A percentile compares a stretch with the other conserved stretches of the same genome.
phyloP scores from a whole-genome alignment of 140 eudicot species.

The Anethum foeniculum region DNA sequence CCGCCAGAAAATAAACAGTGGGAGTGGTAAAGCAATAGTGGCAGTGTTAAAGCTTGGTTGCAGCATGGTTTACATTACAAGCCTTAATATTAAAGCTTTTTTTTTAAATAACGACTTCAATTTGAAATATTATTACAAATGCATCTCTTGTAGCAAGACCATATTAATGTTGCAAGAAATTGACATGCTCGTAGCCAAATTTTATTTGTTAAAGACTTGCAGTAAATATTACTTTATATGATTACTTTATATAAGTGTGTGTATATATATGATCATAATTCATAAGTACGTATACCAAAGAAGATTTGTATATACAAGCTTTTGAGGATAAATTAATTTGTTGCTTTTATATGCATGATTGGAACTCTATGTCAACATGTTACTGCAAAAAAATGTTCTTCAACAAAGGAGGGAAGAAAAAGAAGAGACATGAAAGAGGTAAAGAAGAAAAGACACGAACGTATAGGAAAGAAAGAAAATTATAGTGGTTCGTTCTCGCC shows the following conservation, averaged over 20 bases:
- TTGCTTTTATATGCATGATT: background rate
- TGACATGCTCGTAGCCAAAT: background rate
- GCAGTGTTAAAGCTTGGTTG: background rate
- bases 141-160: background rate
- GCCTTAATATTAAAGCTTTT: background rate
- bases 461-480: conserved; percentile 4
- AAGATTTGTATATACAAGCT: background rate
- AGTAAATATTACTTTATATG: background rate
- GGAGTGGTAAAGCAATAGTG: background rate
- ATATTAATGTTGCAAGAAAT: background rate
- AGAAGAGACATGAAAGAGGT: conserved; percentile 9
- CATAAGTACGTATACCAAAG: background rate
- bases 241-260: background rate
- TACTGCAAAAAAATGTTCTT: conserved; percentile 8
- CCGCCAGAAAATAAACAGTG: background rate
- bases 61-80: background rate
- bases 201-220: background rate
- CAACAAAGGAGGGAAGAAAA: conserved; percentile 5
- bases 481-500: conserved; percentile 28
- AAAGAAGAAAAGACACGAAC: conserved; percentile 19
- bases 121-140: background rate
- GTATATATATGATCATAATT: background rate
- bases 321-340: background rate
- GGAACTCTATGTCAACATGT: conserved; percentile 1
- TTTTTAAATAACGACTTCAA: too few relatives aligned